A percentile compares a stretch with the other conserved stretches of the same genome.
Evolutionary conservation across 805 yeast species (phyloP).

Genomic region (Hanseniaspora taiwanica): DNA sequence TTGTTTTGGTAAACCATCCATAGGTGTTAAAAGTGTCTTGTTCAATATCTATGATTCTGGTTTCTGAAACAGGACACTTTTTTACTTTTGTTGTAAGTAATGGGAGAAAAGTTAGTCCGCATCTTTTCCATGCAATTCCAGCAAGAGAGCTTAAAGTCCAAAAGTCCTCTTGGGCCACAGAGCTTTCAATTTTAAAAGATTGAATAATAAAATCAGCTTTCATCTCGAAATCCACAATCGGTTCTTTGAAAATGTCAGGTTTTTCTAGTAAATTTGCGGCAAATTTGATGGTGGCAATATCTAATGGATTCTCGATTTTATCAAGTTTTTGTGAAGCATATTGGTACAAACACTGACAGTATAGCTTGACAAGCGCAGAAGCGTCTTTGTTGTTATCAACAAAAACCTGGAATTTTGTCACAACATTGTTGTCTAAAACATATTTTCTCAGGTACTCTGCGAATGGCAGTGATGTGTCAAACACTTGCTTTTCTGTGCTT

Average conservation of each 20-base stretch:
- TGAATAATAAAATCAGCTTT: constrained; percentile 20
- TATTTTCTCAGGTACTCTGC: constrained; percentile 11
- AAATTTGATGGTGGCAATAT: constrained; percentile 15
- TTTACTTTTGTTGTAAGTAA: constrained; percentile 22
- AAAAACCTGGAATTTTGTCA: constrained; percentile 12
- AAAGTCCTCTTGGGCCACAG: constrained; percentile 8
- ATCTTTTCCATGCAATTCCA: constrained; percentile 26
- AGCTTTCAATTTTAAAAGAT: constrained; percentile 10
- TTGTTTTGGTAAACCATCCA: constrained; percentile 23
- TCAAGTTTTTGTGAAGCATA: constrained; percentile 14
- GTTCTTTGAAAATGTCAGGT: constrained; percentile 6
- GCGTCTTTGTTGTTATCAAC: constrained; percentile 11
- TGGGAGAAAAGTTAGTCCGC: constrained; percentile 27
- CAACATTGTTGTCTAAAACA: constrained; percentile 8
- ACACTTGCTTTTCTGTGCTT: not conserved
- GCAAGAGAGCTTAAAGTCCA: constrained; percentile 8
- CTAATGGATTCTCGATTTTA: constrained; percentile 14
- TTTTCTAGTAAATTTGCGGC: constrained; percentile 10
- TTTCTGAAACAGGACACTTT: constrained; percentile 24
- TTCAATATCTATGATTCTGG: constrained; percentile 19
- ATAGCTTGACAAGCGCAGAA: constrained; percentile 8
- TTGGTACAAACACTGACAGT: constrained; percentile 14
- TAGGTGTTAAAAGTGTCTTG: constrained; percentile 17
- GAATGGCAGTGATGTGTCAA: constrained; percentile 11
- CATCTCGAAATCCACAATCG: constrained; percentile 5